phyloP scores from a whole-genome alignment of 83 land plant genomes.

The Thuja plicata region DNA sequence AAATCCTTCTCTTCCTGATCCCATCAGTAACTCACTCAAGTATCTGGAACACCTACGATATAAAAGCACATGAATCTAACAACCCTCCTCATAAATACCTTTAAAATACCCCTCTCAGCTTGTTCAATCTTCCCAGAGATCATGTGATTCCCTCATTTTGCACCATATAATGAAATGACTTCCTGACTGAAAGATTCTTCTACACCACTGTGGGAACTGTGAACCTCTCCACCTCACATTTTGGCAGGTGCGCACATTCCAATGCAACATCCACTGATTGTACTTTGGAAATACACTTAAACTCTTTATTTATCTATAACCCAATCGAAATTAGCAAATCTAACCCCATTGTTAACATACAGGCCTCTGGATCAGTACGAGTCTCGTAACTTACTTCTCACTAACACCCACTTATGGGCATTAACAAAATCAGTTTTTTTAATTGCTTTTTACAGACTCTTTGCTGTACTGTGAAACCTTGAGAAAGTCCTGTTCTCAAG shows the following conservation, averaged over 20 bases:
- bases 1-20: slow-evolving; percentile 14
- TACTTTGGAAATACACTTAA: neutral
- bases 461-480: neutral
- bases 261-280: neutral
- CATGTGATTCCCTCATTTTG: slow-evolving; percentile 6
- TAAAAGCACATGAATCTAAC: neutral
- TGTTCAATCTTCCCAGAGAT: neutral
- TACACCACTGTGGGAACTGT: neutral
- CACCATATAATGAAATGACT: neutral
- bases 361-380: too few relatives aligned
- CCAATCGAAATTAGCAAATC: neutral
- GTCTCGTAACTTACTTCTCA: neutral
- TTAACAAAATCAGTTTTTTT: neutral
- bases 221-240: slow-evolving; percentile 5
- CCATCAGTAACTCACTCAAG: slow-evolving; percentile 2
- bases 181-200: slow-evolving; percentile 6
- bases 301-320: neutral
- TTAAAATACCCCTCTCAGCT: neutral
- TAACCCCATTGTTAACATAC: neutral
- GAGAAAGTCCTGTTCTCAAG: neutral
- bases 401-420: neutral
- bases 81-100: neutral
- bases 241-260: neutral
- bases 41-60: neutral
- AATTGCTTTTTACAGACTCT: neutral